These are phyloP conservation scores for Simplicillium aogashimaense DNA, from an alignment of 2,329 filamentous ascomycete species.

Conservation along the genomic window DNA sequence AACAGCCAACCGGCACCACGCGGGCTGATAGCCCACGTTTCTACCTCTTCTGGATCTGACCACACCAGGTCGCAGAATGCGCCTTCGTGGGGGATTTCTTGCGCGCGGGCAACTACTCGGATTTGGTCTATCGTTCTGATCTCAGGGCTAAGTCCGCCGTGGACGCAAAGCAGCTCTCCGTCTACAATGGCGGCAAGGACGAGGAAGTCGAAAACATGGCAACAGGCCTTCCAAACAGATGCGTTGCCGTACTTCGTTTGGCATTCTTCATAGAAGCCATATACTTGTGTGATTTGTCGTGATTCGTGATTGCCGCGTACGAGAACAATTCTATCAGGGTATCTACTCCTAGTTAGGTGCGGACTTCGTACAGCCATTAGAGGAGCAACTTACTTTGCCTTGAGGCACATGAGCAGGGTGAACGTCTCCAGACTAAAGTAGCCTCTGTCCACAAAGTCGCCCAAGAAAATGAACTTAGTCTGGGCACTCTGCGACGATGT, in stretches of 20 bases:
- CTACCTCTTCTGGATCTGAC: conserved; percentile 95
- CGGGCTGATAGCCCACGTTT: conserved; percentile 92
- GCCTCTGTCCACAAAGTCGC: conserved; percentile 94
- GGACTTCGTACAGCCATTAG: conserved; percentile 8
- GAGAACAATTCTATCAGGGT: conserved; percentile 88
- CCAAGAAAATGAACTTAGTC: conserved; percentile 52
- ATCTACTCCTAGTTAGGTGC: conserved; percentile 40
- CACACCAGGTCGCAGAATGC: conserved; percentile 98
- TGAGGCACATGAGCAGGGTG: conserved; percentile 90
- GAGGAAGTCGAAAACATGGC: conserved; percentile 97
- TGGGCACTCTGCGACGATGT: conserved; percentile 37
- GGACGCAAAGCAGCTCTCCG: conserved; percentile 95
- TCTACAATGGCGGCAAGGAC: conserved; percentile 96
- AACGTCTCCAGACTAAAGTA: conserved; percentile 98
- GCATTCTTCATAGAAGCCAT: conserved; percentile 98
- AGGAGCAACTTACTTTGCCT: conserved; percentile 45
- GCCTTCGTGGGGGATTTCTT: conserved; percentile 96
- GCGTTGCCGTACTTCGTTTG: conserved; percentile 97
- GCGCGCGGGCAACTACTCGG: conserved; percentile 93
- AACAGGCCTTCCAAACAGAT: conserved; percentile 99
- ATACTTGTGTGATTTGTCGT: conserved; percentile 94
- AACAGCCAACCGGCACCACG: conserved; percentile 97
- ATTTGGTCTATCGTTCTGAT: conserved; percentile 99
- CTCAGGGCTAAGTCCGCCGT: conserved; percentile 79
- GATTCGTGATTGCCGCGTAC: conserved; percentile 98